A percentile compares a stretch with the other conserved stretches of the same genome.
Evolutionary conservation across 192 early-diverging fungal genomes (phyloP).

Genomic region (Helicostylum pulchrum): DNA sequence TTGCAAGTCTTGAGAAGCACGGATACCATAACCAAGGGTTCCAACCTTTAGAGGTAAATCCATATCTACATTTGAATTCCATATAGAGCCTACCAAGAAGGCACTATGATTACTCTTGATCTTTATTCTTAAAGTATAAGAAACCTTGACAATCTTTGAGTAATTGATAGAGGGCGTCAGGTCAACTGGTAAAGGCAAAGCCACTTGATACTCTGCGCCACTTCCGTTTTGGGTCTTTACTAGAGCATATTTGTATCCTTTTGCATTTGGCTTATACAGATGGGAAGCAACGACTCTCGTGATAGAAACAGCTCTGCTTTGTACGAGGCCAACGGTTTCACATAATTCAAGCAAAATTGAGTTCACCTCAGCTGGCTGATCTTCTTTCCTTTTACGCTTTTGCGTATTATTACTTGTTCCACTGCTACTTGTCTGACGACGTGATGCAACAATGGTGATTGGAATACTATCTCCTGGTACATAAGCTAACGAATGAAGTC

Average conservation of each 20-base stretch:
- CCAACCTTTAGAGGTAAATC: constrained; percentile 22
- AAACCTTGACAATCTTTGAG: constrained; percentile 12
- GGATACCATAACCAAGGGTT: constrained; percentile 28
- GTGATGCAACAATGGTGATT: constrained; percentile 4
- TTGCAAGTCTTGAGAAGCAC: constrained; percentile 18
- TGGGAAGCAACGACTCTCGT: constrained; percentile 6
- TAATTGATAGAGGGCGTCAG: constrained; percentile 19
- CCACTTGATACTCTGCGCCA: constrained; percentile 12
- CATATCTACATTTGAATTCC: constrained; percentile 8
- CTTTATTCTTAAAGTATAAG: constrained; percentile 5
- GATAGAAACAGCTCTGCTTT: not conserved
- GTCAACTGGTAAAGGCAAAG: constrained; percentile 14
- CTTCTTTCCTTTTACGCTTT: not conserved
- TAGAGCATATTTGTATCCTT: constrained; percentile 11
- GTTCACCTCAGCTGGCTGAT: constrained; percentile 13
- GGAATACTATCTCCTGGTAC: constrained; percentile 17
- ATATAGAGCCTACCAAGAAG: not conserved
- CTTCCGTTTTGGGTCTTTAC: not conserved
- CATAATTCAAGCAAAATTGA: constrained; percentile 7
- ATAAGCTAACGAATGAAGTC: constrained; percentile 17
- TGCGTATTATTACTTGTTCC: not conserved
- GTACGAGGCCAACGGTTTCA: not conserved
- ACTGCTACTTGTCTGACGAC: not conserved
- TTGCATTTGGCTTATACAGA: not conserved
- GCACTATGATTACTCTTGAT: constrained; percentile 1